These are phyloP conservation scores for Trypanosoma mega DNA, from an alignment of 208 protist genomes.

Conservation along the genomic window DNA sequence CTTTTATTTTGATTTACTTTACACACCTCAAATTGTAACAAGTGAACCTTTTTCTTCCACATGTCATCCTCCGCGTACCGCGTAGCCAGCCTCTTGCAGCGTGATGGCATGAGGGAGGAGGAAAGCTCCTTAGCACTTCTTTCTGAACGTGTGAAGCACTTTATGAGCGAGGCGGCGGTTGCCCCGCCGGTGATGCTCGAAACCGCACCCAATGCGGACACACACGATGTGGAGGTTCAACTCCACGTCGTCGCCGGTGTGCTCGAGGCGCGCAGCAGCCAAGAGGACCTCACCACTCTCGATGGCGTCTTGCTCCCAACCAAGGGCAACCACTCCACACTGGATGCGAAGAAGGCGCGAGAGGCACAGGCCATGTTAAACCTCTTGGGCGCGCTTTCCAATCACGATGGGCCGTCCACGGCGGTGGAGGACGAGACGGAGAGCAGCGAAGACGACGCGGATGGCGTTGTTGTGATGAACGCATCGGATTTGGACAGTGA, in stretches of 20 bases:
- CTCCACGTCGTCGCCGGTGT: slow-evolving; percentile 85
- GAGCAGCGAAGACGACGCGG: slow-evolving; percentile 23
- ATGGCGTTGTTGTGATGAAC: slow-evolving; percentile 65
- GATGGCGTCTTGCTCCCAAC: slow-evolving; percentile 74
- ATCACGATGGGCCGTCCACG: background rate
- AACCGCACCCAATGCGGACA: background rate
- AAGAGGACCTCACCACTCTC: slow-evolving; percentile 12
- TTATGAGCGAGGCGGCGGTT: slow-evolving; percentile 43
- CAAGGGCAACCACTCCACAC: slow-evolving; percentile 30
- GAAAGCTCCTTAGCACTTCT: slow-evolving; percentile 38
- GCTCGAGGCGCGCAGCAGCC: slow-evolving; percentile 40
- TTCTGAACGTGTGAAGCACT: slow-evolving; percentile 51
- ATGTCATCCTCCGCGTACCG: slow-evolving; percentile 31
- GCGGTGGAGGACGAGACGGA: background rate
- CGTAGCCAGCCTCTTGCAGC: slow-evolving; percentile 28
- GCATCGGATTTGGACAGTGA: slow-evolving; percentile 63
- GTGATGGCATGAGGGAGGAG: slow-evolving; percentile 5
- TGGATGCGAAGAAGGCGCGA: slow-evolving; percentile 45
- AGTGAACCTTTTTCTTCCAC: slow-evolving; percentile 11
- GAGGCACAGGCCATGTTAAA: slow-evolving; percentile 83
- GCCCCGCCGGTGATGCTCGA: slow-evolving; percentile 65
- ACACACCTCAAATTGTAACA: too few species aligned
- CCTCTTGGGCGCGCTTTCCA: slow-evolving; percentile 57
- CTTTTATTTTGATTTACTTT: slow-evolving; percentile 11
- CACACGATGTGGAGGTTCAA: slow-evolving; percentile 37